These are phyloP conservation scores for Emergomyces pasteurianus DNA, from an alignment of 2,329 filamentous ascomycete species.

Conservation along the genomic window DNA sequence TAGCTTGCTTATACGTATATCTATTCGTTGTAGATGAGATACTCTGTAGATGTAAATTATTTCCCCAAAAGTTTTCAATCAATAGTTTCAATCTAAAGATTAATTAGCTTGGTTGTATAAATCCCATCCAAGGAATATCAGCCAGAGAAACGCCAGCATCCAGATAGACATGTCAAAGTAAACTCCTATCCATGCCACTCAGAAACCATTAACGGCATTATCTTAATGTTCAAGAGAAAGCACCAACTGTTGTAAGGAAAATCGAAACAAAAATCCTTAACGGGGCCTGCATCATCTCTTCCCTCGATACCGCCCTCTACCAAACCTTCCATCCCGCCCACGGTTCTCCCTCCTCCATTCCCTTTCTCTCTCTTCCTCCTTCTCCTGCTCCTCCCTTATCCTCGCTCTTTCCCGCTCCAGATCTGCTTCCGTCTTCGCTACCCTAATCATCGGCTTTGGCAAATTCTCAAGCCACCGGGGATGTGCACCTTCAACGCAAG, in stretches of 20 bases:
- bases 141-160: background rate
- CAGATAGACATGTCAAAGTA: background rate
- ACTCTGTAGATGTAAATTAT: background rate
- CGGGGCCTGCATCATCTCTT: constrained; percentile 27
- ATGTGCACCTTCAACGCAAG: constrained; percentile 71
- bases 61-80: background rate
- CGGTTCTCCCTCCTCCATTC: constrained; percentile 43
- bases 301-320: constrained; percentile 32
- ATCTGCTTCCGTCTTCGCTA: constrained; percentile 64
- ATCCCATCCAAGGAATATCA: background rate
- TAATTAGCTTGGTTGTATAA: background rate
- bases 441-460: constrained; percentile 44
- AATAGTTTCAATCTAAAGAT: background rate
- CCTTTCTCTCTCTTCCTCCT: constrained; percentile 42
- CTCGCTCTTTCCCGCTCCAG: constrained; percentile 45
- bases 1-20: background rate
- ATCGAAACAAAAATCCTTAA: background rate
- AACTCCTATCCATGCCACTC: background rate
- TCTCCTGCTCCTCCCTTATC: constrained; percentile 49
- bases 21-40: too few relatives aligned
- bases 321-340: constrained; percentile 33
- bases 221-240: background rate
- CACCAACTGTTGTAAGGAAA: background rate
- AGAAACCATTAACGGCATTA: background rate
- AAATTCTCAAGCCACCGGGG: constrained; percentile 62